phyloP scores from a whole-genome alignment of 2,329 filamentous ascomycete genomes.

The Colletotrichum sp. region DNA sequence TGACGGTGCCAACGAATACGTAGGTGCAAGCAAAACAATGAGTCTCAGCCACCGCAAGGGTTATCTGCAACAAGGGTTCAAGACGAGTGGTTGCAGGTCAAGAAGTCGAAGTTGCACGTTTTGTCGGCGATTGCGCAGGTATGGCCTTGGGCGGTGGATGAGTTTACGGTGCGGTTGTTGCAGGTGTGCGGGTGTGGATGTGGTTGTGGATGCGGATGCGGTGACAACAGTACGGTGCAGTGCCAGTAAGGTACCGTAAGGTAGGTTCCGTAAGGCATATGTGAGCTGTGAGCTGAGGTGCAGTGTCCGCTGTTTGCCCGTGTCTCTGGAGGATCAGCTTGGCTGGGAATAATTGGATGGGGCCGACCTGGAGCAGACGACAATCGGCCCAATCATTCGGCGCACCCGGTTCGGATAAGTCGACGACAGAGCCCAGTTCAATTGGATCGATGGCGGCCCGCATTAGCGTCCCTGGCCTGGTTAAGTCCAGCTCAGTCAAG shows the following conservation, averaged over 20 bases:
- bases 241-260: not conserved
- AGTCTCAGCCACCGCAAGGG: not conserved
- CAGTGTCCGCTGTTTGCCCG: not conserved
- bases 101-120: not conserved
- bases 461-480: conserved; percentile 3
- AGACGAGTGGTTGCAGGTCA: not conserved
- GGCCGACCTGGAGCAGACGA: not conserved
- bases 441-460: not conserved
- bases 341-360: conserved; percentile 7
- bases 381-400: conserved; percentile 16
- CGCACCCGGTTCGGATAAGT: conserved; percentile 1
- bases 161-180: not conserved
- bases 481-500: not conserved
- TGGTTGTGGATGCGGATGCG: not conserved
- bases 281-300: not conserved
- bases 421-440: not conserved
- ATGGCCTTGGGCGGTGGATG: not conserved
- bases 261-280: not conserved
- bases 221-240: conserved; percentile 3
- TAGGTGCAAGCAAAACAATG: not conserved
- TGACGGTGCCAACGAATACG: not conserved
- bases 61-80: not conserved
- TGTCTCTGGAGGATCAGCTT: not conserved
- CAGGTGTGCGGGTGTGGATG: not conserved
- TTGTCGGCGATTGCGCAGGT: not conserved